Base-by-base conservation (phyloP, 2,329 filamentous ascomycete species). In the Cercospora brassicicola region DNA sequence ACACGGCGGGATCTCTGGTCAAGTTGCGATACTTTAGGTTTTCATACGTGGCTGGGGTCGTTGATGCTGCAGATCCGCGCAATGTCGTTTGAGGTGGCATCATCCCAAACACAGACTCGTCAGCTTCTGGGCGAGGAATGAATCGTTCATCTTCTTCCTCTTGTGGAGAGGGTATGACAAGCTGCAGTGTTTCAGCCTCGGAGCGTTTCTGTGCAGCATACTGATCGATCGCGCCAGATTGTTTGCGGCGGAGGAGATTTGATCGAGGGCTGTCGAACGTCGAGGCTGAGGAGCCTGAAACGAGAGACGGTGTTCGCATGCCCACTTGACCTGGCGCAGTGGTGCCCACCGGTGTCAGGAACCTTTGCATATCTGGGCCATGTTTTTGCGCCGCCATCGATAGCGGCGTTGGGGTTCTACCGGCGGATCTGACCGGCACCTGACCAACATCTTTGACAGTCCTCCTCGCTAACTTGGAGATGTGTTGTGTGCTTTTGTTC, bases 251-350 rank as follows among this genome's bases (percentile, higher is more conserved):
- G 51, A 84, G 71, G n/a, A 79, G 75, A 73, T 79, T 79, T 33
- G 81, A 81, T 62, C 78, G 76, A 53, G 82, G 82, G 68, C 81
- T 84, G 61, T 83, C 82, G 51, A 79, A 76, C 4, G 81, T 82
- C 26, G 82, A 84, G 42, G 78, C 78, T 33, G 83, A 83, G 20
- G 82, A 83, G 36, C 81, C 82, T 59, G 83, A 84, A 36, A 81
- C 79, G 20, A 84, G 78, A n/a, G 83, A 84, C 15, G 83, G 83
- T 15, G 83, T 84, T 56, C 78, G 77, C 63, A 78, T 78, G 62
- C 68, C 78, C 9, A 70, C 60, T 66, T 72, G 62, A 23, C 70
- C 68, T 51, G 69, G 53, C 31, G 55, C 48, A 20, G 61, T 66
- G 20, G 42, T 18, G 42, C 45, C 62, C 36, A 59, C 59, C 10